phyloP scores from a whole-genome alignment of 441 rosid genomes.

The Adansonia grandidieri region DNA sequence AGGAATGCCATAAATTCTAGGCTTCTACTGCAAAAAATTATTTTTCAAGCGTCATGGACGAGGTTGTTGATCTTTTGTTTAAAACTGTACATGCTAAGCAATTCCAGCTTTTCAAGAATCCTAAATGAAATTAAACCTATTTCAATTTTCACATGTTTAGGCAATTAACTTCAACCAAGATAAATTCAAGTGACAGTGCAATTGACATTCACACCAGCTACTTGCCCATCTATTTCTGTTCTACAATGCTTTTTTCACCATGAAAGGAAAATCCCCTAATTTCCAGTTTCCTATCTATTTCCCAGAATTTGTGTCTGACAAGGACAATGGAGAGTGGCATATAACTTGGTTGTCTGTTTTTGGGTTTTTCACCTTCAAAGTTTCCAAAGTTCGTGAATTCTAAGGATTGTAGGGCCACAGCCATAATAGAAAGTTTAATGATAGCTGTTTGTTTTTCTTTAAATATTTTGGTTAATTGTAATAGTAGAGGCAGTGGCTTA shows the following conservation, averaged over 20 bases:
- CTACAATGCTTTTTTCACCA: not conserved
- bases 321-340: not conserved
- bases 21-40: not conserved
- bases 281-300: not conserved
- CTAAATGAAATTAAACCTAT: not conserved
- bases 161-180: constrained; percentile 1
- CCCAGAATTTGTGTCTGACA: not conserved
- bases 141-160: not conserved
- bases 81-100: not conserved
- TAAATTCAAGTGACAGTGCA: not conserved
- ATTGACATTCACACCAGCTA: not conserved
- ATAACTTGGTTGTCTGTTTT: not conserved
- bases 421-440: not conserved
- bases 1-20: not conserved
- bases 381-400: not conserved
- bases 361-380: not conserved
- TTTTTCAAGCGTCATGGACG: not conserved
- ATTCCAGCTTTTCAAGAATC: not conserved
- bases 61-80: not conserved
- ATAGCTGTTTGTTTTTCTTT: not conserved
- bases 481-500: not conserved
- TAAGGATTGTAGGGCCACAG: not conserved
- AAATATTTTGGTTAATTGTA: not conserved
- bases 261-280: not conserved
- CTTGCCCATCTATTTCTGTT: not conserved